Percentiles rank a stretch among this genome's conserved stretches.
Conservation (phyloP, 1,284 basidiomycete species). For the Moesziomyces globuligerus region DNA sequence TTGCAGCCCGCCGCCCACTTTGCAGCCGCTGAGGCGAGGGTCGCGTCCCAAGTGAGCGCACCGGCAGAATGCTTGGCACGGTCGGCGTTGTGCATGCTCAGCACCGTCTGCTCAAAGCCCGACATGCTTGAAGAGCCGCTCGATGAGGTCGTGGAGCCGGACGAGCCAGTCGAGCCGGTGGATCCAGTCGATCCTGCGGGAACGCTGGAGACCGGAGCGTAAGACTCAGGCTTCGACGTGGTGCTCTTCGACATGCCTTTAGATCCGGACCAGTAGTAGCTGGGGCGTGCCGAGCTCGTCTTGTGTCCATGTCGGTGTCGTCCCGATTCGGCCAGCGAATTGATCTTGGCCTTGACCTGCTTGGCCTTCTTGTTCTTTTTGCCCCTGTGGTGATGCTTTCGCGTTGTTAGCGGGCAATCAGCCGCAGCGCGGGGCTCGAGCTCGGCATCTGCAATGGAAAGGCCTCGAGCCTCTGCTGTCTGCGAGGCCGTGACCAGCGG, state of each 20-base stretch:
- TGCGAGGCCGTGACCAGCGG: conserved; percentile 9
- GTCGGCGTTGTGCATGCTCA: conserved; percentile 30
- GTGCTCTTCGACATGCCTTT: not conserved
- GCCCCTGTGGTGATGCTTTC: conserved; percentile 22
- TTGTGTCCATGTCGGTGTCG: conserved; percentile 5
- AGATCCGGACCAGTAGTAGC: not conserved
- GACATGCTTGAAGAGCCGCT: conserved; percentile 5
- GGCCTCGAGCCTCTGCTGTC: not conserved
- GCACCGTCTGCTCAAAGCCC: conserved; percentile 12
- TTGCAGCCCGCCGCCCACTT: conserved; percentile 30
- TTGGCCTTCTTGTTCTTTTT: conserved; percentile 16
- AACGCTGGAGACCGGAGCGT: not conserved
- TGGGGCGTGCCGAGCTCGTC: conserved; percentile 6
- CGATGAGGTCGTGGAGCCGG: conserved; percentile 1
- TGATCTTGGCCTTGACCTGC: conserved; percentile 1
- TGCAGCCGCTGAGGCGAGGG: conserved; percentile 28
- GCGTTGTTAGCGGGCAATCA: not conserved
- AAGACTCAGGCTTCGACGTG: not conserved
- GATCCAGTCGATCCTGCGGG: not conserved
- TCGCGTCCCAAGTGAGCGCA: conserved; percentile 31
- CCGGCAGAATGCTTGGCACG: conserved; percentile 33
- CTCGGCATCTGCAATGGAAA: conserved; percentile 2
- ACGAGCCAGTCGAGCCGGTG: not conserved
- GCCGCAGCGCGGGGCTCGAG: not conserved
- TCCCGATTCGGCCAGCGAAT: not conserved